Conservation (phyloP, 1,284 basidiomycete species). For the Stereum hirsutum region DNA sequence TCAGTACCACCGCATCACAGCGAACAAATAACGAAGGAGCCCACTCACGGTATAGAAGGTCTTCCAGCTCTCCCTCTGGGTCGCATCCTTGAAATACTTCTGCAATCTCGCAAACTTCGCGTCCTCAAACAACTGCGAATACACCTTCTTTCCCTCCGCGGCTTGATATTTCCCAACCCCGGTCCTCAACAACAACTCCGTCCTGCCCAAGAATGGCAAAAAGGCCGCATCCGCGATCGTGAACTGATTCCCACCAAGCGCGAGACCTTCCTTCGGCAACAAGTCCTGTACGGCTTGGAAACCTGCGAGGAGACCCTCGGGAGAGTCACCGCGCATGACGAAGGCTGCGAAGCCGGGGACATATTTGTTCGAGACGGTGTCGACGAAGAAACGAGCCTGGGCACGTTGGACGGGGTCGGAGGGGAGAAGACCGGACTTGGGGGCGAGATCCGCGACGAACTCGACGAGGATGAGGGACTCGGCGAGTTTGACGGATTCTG, state of each 20-base stretch:
- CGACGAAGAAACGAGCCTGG: constrained; percentile 50
- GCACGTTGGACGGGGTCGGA: constrained; percentile 45
- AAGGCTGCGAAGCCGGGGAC: constrained; percentile 27
- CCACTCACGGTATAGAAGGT: constrained; percentile 33
- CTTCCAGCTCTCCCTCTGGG: constrained; percentile 35
- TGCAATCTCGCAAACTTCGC: constrained; percentile 34
- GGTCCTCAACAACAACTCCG: constrained; percentile 29
- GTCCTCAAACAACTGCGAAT: constrained; percentile 24
- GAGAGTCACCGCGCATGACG: constrained; percentile 28
- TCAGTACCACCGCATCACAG: too few species aligned
- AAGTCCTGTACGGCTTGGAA: constrained; percentile 23
- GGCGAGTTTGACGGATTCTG: constrained; percentile 46
- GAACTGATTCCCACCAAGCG: constrained; percentile 23
- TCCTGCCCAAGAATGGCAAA: constrained; percentile 36
- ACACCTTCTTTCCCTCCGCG: constrained; percentile 31
- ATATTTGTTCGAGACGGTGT: constrained; percentile 35
- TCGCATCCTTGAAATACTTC: constrained; percentile 31
- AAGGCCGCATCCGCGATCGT: constrained; percentile 48
- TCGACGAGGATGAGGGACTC: constrained; percentile 58
- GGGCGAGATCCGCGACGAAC: constrained; percentile 49
- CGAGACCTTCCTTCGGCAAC: constrained; percentile 18
- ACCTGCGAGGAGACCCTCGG: constrained; percentile 26
- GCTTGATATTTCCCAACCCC: constrained; percentile 35
- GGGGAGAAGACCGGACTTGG: constrained; percentile 36
- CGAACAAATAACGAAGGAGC: too few species aligned